Conservation (phyloP, 371 early-diverging fungal species). For the Nematocida sp. region DNA sequence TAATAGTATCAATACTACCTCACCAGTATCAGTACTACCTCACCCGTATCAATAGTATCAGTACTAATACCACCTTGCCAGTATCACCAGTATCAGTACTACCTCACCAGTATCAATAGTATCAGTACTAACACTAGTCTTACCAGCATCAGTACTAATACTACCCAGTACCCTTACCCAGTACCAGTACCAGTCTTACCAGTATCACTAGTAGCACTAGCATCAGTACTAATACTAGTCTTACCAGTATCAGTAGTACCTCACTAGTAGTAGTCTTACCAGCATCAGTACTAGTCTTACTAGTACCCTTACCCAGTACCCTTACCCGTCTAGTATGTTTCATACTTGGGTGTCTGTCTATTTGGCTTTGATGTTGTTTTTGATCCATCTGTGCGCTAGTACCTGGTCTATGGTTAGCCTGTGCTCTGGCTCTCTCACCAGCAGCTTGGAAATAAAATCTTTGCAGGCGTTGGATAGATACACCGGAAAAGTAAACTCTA, state of each 20-base stretch:
- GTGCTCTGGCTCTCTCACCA: constrained; percentile 70
- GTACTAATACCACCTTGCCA: background rate
- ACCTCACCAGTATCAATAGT: background rate
- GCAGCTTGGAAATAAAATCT: constrained; percentile 75
- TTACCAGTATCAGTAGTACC: background rate
- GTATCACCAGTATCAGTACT: background rate
- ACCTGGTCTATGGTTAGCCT: constrained; percentile 72
- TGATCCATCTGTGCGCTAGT: constrained; percentile 73
- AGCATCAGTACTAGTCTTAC: background rate
- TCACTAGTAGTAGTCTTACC: background rate
- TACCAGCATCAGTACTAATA: background rate
- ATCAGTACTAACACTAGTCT: background rate
- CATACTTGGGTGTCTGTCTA: no score
- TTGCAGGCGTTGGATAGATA: constrained; percentile 74
- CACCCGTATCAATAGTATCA: background rate
- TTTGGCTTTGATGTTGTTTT: constrained; percentile 51
- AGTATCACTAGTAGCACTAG: background rate
- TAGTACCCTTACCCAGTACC: no score
- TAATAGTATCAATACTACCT: background rate
- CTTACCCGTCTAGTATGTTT: no score
- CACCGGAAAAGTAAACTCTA: constrained; percentile 75
- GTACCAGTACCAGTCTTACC: background rate
- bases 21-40: background rate
- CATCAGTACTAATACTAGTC: background rate
- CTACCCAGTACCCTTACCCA: background rate